These are phyloP conservation scores for Thuja plicata DNA, from an alignment of 83 land plant genomes.

Conservation along the genomic window DNA sequence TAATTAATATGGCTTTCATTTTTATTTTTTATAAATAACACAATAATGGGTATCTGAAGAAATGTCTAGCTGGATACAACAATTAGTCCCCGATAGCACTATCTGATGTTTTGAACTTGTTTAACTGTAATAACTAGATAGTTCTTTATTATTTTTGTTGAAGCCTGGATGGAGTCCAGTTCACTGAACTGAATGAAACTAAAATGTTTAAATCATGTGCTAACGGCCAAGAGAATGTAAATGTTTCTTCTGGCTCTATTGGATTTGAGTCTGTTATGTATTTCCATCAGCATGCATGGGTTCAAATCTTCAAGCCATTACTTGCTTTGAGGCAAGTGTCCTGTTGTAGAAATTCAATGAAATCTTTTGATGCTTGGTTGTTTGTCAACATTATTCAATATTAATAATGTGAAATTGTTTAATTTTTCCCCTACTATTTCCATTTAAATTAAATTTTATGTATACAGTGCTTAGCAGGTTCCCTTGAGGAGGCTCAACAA, in stretches of 20 bases:
- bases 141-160: background rate
- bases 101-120: background rate
- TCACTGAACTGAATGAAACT: background rate
- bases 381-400: background rate
- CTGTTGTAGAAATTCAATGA: background rate
- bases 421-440: background rate
- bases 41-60: background rate
- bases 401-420: background rate
- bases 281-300: background rate
- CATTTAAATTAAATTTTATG: background rate
- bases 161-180: conserved; percentile 5
- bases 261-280: background rate
- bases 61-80: background rate
- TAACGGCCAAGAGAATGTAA: background rate
- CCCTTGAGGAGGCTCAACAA: background rate
- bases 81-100: background rate
- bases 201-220: background rate
- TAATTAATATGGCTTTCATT: background rate
- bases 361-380: background rate
- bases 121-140: background rate
- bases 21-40: background rate
- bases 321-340: background rate
- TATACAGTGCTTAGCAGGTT: background rate
- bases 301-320: background rate
- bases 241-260: background rate